Conservation (phyloP, 1,284 basidiomycete species). For the Pisolithus thermaeus region DNA sequence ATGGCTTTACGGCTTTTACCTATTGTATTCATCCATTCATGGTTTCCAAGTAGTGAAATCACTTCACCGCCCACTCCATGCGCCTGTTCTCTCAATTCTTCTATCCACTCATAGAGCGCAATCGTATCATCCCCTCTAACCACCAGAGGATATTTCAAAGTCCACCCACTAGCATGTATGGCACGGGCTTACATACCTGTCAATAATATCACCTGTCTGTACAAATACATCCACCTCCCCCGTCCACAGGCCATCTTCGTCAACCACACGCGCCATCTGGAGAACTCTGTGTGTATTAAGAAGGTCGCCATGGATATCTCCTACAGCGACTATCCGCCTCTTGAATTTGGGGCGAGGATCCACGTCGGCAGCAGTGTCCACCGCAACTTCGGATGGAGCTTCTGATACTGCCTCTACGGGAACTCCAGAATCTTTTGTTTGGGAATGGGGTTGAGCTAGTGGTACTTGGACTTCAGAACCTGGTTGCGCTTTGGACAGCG, state of each 20-base stretch:
- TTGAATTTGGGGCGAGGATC: slow-evolving; percentile 27
- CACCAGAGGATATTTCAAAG: slow-evolving; percentile 3
- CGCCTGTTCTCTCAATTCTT: slow-evolving; percentile 75
- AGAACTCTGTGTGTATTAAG: slow-evolving; percentile 61
- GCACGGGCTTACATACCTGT: slow-evolving; percentile 45
- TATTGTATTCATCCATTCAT: slow-evolving; percentile 87
- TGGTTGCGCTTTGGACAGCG: not conserved
- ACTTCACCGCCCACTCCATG: slow-evolving; percentile 62
- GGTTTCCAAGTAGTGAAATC: slow-evolving; percentile 81
- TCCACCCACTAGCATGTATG: not conserved
- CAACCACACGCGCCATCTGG: slow-evolving; percentile 69
- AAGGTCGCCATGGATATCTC: slow-evolving; percentile 66
- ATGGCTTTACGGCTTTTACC: slow-evolving; percentile 36
- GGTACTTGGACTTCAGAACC: slow-evolving; percentile 11
- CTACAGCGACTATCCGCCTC: slow-evolving; percentile 53
- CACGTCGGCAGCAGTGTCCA: slow-evolving; percentile 5
- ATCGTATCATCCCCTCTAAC: slow-evolving; percentile 84
- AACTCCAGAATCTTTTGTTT: slow-evolving; percentile 4
- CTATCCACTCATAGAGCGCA: slow-evolving; percentile 77
- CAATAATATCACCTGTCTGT: slow-evolving; percentile 92
- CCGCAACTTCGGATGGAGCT: not conserved
- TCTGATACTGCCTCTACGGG: slow-evolving; percentile 1
- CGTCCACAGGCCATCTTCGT: slow-evolving; percentile 68
- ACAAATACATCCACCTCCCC: slow-evolving; percentile 79
- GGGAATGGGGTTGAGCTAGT: slow-evolving; percentile 2